Percentiles rank a stretch among this genome's conserved stretches.
phyloP scores from a whole-genome alignment of 139 green algal genomes.

The Tetradesmus obliquus region DNA sequence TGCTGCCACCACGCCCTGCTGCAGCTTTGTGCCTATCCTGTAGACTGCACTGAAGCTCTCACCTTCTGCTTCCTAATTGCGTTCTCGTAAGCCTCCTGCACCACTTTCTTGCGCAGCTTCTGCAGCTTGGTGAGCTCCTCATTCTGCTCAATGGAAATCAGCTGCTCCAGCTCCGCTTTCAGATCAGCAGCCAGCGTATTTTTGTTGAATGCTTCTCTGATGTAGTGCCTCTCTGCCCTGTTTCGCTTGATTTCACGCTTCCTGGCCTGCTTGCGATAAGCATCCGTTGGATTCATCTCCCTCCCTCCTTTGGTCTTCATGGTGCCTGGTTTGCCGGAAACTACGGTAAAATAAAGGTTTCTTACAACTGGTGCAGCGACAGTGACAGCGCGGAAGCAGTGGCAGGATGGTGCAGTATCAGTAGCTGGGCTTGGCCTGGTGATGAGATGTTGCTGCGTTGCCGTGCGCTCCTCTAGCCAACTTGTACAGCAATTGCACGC shows the following conservation, averaged over 20 bases:
- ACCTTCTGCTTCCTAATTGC: constrained; percentile 86
- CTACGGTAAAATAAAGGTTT: background rate
- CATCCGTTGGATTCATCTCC: constrained; percentile 67
- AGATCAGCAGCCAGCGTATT: constrained; percentile 69
- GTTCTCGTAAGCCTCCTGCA: constrained; percentile 87
- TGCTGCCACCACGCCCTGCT: background rate
- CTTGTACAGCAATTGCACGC: too few relatives aligned
- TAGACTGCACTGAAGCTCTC: background rate
- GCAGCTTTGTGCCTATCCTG: background rate
- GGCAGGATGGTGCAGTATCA: background rate
- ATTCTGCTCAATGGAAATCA: constrained; percentile 80
- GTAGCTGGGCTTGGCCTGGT: background rate
- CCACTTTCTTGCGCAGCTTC: constrained; percentile 85
- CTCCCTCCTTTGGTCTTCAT: constrained; percentile 61
- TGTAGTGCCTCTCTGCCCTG: constrained; percentile 88
- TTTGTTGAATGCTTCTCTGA: constrained; percentile 72
- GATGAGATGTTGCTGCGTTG: too few relatives aligned
- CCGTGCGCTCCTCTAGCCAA: too few relatives aligned
- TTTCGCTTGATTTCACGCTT: constrained; percentile 88
- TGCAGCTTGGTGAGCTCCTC: constrained; percentile 68
- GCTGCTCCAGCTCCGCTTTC: constrained; percentile 77
- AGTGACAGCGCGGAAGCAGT: background rate
- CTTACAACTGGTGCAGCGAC: background rate
- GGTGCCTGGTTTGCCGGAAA: constrained; percentile 3
- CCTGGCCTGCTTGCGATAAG: constrained; percentile 77